Conservation (phyloP, 2,329 filamentous ascomycete genomes). For the Proliferodiscus dingleyae region DNA sequence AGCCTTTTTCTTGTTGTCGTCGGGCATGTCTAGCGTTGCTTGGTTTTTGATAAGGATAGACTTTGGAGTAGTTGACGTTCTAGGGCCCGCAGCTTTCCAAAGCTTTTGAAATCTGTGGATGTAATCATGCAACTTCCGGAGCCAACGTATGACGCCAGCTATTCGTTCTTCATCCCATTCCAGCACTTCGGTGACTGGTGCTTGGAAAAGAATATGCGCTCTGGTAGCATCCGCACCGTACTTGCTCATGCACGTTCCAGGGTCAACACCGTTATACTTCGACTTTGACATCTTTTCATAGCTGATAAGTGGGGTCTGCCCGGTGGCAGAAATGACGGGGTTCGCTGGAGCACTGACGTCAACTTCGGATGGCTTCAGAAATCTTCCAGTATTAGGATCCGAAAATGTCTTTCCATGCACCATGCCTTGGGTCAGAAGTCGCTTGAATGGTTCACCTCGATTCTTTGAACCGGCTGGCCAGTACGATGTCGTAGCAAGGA, state of each 20-base stretch:
- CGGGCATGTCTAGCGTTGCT: too few relatives aligned
- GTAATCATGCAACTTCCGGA: constrained; percentile 51
- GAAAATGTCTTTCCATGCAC: constrained; percentile 82
- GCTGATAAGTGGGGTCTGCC: constrained; percentile 53
- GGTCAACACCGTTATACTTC: constrained; percentile 88
- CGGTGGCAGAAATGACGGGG: constrained; percentile 59
- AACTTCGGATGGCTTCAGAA: constrained; percentile 72
- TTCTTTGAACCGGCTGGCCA: constrained; percentile 40
- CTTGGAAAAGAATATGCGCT: constrained; percentile 85
- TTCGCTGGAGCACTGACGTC: constrained; percentile 52
- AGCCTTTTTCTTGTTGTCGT: too few relatives aligned
- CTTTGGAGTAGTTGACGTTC: constrained; percentile 21
- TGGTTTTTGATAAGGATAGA: too few relatives aligned
- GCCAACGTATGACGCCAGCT: constrained; percentile 75
- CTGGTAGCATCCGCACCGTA: constrained; percentile 81
- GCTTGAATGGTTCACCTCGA: constrained; percentile 70
- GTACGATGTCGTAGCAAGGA: constrained; percentile 56
- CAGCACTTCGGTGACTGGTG: constrained; percentile 75
- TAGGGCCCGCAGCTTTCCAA: constrained; percentile 11
- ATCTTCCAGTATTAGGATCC: constrained; percentile 68
- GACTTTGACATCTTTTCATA: constrained; percentile 96
- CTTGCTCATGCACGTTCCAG: constrained; percentile 62
- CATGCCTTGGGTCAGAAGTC: constrained; percentile 87
- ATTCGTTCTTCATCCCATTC: constrained; percentile 88
- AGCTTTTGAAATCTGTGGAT: constrained; percentile 5